Percentiles rank a stretch among this genome's conserved stretches.
phyloP scores from a whole-genome alignment of 768 basidiomycete genomes.

The Leccinum ochraceum region DNA sequence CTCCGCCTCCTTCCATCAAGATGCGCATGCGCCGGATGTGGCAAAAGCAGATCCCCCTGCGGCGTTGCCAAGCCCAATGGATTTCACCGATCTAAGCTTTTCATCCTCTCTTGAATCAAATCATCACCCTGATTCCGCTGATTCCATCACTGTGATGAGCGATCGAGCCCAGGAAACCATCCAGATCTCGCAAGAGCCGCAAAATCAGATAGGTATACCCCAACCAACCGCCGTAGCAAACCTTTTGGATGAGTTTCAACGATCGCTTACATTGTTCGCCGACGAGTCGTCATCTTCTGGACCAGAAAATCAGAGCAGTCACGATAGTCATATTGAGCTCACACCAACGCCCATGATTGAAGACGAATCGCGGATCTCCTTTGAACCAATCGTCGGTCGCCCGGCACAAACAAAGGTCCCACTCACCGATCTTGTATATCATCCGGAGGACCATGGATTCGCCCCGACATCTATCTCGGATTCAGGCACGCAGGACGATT shows the following conservation, averaged over 20 bases:
- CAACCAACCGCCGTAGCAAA: neutral
- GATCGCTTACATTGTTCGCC: conserved; percentile 2
- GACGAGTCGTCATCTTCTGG: neutral
- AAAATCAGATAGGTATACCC: neutral
- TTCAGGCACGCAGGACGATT: neutral
- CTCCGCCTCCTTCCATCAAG: neutral
- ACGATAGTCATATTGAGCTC: neutral
- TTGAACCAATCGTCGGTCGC: neutral
- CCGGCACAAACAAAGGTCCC: neutral
- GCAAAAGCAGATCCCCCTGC: neutral
- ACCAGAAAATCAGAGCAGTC: neutral
- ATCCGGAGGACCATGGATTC: too few relatives aligned
- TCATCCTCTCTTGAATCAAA: neutral
- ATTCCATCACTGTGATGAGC: neutral
- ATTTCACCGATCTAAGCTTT: neutral
- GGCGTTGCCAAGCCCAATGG: neutral
- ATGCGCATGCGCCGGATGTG: neutral
- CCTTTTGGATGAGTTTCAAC: conserved; percentile 13
- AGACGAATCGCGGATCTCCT: neutral
- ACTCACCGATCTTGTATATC: neutral
- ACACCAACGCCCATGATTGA: neutral
- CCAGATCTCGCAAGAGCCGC: neutral
- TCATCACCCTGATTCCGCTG: neutral
- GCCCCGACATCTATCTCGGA: neutral
- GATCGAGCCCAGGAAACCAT: neutral